These are phyloP conservation scores for Streptanthus diversifolius DNA, from an alignment of 345 rosid genomes.

Conservation along the genomic window DNA sequence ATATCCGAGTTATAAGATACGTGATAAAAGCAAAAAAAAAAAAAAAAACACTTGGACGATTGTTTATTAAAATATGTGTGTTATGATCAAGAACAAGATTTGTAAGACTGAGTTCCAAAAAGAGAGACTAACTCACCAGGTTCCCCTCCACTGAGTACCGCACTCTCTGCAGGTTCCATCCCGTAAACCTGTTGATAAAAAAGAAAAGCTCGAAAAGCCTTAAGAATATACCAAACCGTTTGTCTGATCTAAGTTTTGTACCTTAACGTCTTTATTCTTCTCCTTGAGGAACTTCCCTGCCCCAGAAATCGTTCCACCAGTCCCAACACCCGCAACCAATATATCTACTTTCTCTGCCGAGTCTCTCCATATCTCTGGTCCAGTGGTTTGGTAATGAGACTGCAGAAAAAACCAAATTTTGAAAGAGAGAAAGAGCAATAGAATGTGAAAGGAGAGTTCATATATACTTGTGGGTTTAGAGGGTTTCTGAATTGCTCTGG, in stretches of 20 bases:
- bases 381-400: conserved; percentile 75
- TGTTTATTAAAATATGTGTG: not conserved
- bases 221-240: not conserved
- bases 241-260: not conserved
- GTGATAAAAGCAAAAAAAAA: not conserved
- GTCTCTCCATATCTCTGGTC: conserved; percentile 73
- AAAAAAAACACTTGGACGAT: too few relatives aligned
- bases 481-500: conserved; percentile 52
- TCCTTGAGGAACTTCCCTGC: conserved; percentile 49
- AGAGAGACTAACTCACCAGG: conserved; percentile 24
- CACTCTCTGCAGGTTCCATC: conserved; percentile 35
- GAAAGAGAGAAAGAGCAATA: not conserved
- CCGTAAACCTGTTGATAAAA: conserved; percentile 25
- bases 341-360: conserved; percentile 51
- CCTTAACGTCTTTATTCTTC: conserved; percentile 42
- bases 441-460: not conserved
- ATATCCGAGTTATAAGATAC: not conserved
- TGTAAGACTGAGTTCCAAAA: not conserved
- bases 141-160: conserved; percentile 35
- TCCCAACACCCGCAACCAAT: conserved; percentile 55
- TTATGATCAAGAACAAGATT: not conserved
- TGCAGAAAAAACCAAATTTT: conserved; percentile 15
- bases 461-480: conserved; percentile 43
- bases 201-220: not conserved
- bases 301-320: conserved; percentile 62